Conservation (phyloP, 1,284 basidiomycete species). For the Peniophora sp. region DNA sequence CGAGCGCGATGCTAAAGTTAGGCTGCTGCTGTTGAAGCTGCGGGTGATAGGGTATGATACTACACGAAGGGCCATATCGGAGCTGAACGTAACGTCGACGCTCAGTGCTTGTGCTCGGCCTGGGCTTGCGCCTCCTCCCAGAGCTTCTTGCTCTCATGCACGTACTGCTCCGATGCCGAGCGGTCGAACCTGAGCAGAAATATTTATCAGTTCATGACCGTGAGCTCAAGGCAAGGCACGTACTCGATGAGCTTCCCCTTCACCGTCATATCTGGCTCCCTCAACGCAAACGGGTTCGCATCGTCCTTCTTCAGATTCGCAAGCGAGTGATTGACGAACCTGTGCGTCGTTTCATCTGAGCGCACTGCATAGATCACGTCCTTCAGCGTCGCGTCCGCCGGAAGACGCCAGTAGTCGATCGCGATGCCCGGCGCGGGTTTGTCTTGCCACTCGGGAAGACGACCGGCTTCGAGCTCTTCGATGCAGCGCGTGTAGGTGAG, state of each 20-base stretch:
- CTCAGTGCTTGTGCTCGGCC: background rate
- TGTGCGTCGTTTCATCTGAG: conserved; percentile 89
- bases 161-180: conserved; percentile 9
- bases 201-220: too few species aligned
- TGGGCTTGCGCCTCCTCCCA: conserved; percentile 4
- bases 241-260: conserved; percentile 74
- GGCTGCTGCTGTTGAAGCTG: too few species aligned
- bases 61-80: too few species aligned
- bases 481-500: conserved; percentile 80
- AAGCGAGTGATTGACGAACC: conserved; percentile 89
- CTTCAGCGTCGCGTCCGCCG: conserved; percentile 64
- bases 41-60: background rate
- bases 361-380: conserved; percentile 89
- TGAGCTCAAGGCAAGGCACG: conserved; percentile 18
- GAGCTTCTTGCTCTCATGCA: conserved; percentile 7
- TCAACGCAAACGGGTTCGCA: conserved; percentile 86
- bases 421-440: conserved; percentile 82
- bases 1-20: background rate
- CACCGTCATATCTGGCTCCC: conserved; percentile 79
- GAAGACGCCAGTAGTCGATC: conserved; percentile 90
- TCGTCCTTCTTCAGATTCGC: conserved; percentile 78
- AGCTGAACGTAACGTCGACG: too few species aligned
- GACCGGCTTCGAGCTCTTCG: conserved; percentile 76
- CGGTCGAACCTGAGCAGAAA: conserved; percentile 8
- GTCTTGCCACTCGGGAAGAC: conserved; percentile 78